A percentile compares a stretch with the other conserved stretches of the same genome.
phyloP scores from a whole-genome alignment of 2,329 filamentous ascomycete species.

The Fusarium newnesense region DNA sequence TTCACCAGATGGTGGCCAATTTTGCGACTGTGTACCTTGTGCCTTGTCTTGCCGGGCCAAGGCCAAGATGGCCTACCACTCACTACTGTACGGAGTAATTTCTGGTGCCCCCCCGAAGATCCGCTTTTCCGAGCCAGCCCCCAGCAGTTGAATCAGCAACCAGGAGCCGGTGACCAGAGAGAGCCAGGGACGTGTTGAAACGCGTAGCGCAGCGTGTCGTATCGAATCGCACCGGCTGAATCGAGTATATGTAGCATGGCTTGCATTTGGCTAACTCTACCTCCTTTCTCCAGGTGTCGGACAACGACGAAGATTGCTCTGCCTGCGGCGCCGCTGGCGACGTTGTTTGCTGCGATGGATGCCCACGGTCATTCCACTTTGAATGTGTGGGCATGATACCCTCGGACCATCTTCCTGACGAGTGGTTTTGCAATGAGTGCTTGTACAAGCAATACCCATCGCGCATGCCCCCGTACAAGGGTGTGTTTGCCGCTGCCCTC shows the following conservation, averaged over 20 bases:
- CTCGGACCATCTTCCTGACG: constrained; percentile 72
- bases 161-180: constrained; percentile 5
- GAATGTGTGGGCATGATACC: constrained; percentile 86
- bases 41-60: constrained; percentile 14
- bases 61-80: constrained; percentile 1
- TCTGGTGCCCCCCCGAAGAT: constrained; percentile 42
- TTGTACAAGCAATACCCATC: constrained; percentile 61
- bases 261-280: constrained; percentile 47
- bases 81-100: constrained; percentile 37
- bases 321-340: constrained; percentile 86
- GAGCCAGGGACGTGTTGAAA: constrained; percentile 18
- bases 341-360: constrained; percentile 93
- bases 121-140: constrained; percentile 43
- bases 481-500: constrained; percentile 71
- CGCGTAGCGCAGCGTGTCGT: constrained; percentile 28
- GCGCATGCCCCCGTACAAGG: constrained; percentile 59
- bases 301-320: constrained; percentile 92
- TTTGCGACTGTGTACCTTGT: constrained; percentile 19
- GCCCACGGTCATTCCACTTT: constrained; percentile 89
- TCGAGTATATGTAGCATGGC: background rate
- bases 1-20: constrained; percentile 30
- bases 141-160: constrained; percentile 28
- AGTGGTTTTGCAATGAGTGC: constrained; percentile 88
- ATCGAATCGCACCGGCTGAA: background rate
- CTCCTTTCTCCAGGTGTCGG: constrained; percentile 51